Conservation (phyloP, 2,329 filamentous ascomycete genomes). For the Penicillium hordei region DNA sequence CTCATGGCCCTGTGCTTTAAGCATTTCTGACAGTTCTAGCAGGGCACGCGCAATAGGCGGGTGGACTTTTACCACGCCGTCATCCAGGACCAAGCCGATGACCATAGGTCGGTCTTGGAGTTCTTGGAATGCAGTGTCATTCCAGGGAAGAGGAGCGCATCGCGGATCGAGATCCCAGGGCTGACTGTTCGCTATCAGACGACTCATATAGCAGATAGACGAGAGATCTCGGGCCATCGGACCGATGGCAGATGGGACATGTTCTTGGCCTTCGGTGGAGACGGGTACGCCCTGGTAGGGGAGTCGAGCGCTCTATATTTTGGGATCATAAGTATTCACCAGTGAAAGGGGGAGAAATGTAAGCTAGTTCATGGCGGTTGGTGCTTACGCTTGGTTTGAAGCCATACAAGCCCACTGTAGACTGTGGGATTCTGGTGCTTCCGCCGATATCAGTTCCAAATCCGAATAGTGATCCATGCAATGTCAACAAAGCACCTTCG, state of each 20-base stretch:
- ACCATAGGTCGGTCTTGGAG: slow-evolving; percentile 47
- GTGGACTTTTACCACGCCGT: slow-evolving; percentile 56
- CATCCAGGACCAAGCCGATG: slow-evolving; percentile 53
- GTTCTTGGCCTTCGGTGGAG: slow-evolving; percentile 63
- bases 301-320: slow-evolving; percentile 54
- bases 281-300: slow-evolving; percentile 61
- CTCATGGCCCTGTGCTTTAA: slow-evolving; percentile 54
- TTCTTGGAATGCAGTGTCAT: slow-evolving; percentile 45
- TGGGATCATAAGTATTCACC: neutral
- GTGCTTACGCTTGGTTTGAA: slow-evolving; percentile 46
- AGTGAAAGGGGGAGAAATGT: neutral
- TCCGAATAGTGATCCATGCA: slow-evolving; percentile 47
- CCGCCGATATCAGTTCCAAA: slow-evolving; percentile 56
- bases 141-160: slow-evolving; percentile 57
- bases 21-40: slow-evolving; percentile 31
- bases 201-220: slow-evolving; percentile 53
- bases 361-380: slow-evolving; percentile 1
- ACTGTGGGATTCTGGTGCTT: slow-evolving; percentile 51
- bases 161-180: slow-evolving; percentile 59
- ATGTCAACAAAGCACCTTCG: slow-evolving; percentile 43
- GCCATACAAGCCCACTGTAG: slow-evolving; percentile 51
- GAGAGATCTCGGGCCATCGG: slow-evolving; percentile 56
- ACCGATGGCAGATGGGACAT: slow-evolving; percentile 63
- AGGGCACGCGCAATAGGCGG: slow-evolving; percentile 54
- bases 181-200: slow-evolving; percentile 46